These are phyloP conservation scores for Westerdykella aurantiaca DNA, from an alignment of 2,329 filamentous ascomycete species.

Conservation along the genomic window DNA sequence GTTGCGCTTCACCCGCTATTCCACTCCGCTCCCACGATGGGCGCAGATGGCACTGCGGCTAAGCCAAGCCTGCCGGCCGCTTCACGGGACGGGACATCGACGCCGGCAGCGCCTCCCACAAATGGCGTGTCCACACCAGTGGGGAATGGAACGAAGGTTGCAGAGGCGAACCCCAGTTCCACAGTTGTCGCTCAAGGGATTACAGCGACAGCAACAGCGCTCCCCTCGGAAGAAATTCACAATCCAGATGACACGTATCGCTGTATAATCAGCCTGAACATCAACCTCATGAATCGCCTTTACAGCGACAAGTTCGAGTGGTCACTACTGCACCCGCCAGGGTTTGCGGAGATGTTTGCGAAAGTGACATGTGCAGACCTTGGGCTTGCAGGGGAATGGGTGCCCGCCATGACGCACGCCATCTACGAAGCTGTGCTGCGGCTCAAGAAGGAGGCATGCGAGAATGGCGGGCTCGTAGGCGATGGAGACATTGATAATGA, in stretches of 20 bases:
- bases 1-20: slow-evolving; percentile 92
- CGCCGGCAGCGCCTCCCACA: slow-evolving; percentile 41
- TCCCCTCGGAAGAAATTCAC: slow-evolving; percentile 62
- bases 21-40: slow-evolving; percentile 49
- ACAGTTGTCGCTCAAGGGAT: slow-evolving; percentile 51
- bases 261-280: slow-evolving; percentile 83
- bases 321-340: slow-evolving; percentile 87
- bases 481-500: slow-evolving; percentile 81
- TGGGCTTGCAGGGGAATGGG: slow-evolving; percentile 85
- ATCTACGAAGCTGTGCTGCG: slow-evolving; percentile 93
- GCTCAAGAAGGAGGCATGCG: slow-evolving; percentile 93
- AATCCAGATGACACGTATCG: slow-evolving; percentile 94
- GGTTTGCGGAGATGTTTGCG: slow-evolving; percentile 87
- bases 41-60: slow-evolving; percentile 20
- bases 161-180: slow-evolving; percentile 42
- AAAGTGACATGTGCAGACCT: slow-evolving; percentile 89
- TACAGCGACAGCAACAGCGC: slow-evolving; percentile 62
- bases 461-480: slow-evolving; percentile 76
- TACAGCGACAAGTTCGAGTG: slow-evolving; percentile 98
- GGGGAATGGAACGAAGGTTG: slow-evolving; percentile 42
- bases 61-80: slow-evolving; percentile 33
- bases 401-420: slow-evolving; percentile 87
- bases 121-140: slow-evolving; percentile 54
- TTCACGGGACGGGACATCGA: slow-evolving; percentile 49
- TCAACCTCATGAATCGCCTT: slow-evolving; percentile 84